A percentile compares a stretch with the other conserved stretches of the same genome.
Conservation (phyloP, 805 yeast species). For the Pichia kluyveri region DNA sequence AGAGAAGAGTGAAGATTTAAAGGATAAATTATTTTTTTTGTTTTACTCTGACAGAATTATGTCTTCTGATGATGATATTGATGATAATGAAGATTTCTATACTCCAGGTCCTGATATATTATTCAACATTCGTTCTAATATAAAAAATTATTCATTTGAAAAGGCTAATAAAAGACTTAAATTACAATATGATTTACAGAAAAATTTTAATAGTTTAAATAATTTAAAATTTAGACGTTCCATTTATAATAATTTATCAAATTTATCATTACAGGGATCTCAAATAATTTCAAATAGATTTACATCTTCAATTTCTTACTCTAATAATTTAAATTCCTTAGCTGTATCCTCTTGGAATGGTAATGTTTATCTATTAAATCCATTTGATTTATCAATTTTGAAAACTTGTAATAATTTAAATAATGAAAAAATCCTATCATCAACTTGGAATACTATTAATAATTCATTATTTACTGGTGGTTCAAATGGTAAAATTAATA, state of each 20-base stretch:
- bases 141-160: constrained; percentile 44
- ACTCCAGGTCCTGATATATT: constrained; percentile 66
- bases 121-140: constrained; percentile 37
- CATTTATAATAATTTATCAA: constrained; percentile 17
- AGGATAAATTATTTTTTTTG: no score
- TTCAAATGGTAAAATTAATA: constrained; percentile 31
- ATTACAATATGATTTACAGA: constrained; percentile 23
- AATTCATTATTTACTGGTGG: constrained; percentile 34
- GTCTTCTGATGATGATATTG: neutral
- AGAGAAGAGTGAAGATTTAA: no score
- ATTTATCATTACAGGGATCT: constrained; percentile 47
- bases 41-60: no score
- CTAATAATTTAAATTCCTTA: constrained; percentile 29
- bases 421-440: constrained; percentile 56
- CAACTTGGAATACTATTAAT: constrained; percentile 43
- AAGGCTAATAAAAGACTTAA: constrained; percentile 36
- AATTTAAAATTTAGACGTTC: constrained; percentile 11
- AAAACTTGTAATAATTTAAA: constrained; percentile 26
- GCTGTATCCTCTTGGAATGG: constrained; percentile 88
- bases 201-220: constrained; percentile 21
- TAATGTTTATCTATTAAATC: constrained; percentile 40
- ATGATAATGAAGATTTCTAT: constrained; percentile 72
- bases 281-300: constrained; percentile 67
- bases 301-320: constrained; percentile 46
- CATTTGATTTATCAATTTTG: constrained; percentile 26